phyloP scores from a whole-genome alignment of 495 filamentous ascomycete genomes.

The Opeltia flavorubescens region DNA sequence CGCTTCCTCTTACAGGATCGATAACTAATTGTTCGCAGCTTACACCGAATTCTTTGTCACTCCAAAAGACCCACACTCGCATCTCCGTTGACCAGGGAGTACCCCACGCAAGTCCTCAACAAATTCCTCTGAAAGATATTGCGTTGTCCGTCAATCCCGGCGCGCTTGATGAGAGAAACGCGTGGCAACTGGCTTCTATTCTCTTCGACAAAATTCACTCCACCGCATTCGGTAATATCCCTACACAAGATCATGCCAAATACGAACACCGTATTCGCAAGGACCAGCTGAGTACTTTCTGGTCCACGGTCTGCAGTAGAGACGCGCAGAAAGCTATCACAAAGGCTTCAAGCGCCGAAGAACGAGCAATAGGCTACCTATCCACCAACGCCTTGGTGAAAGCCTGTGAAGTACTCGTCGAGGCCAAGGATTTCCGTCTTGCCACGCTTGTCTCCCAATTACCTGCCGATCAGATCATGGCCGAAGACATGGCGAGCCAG shows the following conservation, averaged over 20 bases:
- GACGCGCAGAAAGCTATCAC: conserved; percentile 37
- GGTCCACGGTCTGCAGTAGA: conserved; percentile 37
- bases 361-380: conserved; percentile 69
- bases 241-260: conserved; percentile 24
- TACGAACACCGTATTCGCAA: conserved; percentile 38
- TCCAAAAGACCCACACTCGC: conserved; percentile 27
- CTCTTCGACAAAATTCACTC: conserved; percentile 61
- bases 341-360: conserved; percentile 46
- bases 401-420: conserved; percentile 64
- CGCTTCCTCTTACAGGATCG: conserved; percentile 1
- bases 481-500: conserved; percentile 58
- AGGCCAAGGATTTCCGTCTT: conserved; percentile 60
- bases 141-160: conserved; percentile 15
- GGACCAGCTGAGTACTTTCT: conserved; percentile 34
- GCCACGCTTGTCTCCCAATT: conserved; percentile 74
- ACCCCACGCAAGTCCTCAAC: conserved; percentile 29
- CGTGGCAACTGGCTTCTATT: conserved; percentile 69
- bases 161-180: conserved; percentile 40
- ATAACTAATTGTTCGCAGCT: conserved; percentile 19
- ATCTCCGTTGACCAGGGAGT: conserved; percentile 27
- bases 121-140: conserved; percentile 27
- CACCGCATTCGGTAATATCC: conserved; percentile 30
- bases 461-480: conserved; percentile 47
- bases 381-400: conserved; percentile 63
- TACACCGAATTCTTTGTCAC: conserved; percentile 20